Base-by-base conservation (phyloP, 208 protist species). In the Trypanosoma avium region DNA sequence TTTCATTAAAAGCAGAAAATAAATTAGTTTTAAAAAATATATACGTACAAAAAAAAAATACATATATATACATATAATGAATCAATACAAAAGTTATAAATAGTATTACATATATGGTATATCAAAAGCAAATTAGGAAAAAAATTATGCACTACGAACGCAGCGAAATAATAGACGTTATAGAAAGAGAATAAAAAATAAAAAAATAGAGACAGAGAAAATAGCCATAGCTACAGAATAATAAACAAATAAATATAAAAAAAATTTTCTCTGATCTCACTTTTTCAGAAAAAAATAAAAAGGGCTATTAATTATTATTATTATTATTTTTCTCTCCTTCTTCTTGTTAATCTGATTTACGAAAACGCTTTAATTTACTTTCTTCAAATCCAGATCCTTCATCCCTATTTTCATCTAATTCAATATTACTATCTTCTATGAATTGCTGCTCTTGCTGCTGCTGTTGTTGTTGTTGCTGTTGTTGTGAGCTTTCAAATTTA, bases 131-230 rank as follows among this genome's bases (percentile, higher is more conserved):
- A n/a, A n/a, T n/a, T n/a, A n/a, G n/a, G n/a, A n/a, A n/a, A n/a
- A n/a, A n/a, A n/a, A n/a, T n/a, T n/a, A n/a, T n/a, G n/a, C n/a
- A n/a, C n/a, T n/a, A n/a, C n/a, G n/a, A n/a, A n/a, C n/a, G n/a
- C n/a, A n/a, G n/a, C n/a, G n/a, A n/a, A n/a, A n/a, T n/a, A n/a
- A n/a, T n/a, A n/a, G n/a, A n/a, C n/a, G n/a, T n/a, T n/a, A n/a
- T n/a, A n/a, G n/a, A 56, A 56, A 56, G 50, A 21, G 29, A 56
- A 8, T n/a, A 9, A 42, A 9, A 50, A 10, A 50, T 19, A 29
- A n/a, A 5, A 19, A 30, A 9, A 50, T 2, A 22, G 45, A 8
- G 45, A 30, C 17, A 30, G 45, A 50, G 1, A 42, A 42, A 42
- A 42, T 9, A 42, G 17, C 4, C 12, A 42, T 1, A 42, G 7